Evolutionary conservation across 805 yeast genomes (phyloP).

Genomic region (Candida ipomoeae): DNA sequence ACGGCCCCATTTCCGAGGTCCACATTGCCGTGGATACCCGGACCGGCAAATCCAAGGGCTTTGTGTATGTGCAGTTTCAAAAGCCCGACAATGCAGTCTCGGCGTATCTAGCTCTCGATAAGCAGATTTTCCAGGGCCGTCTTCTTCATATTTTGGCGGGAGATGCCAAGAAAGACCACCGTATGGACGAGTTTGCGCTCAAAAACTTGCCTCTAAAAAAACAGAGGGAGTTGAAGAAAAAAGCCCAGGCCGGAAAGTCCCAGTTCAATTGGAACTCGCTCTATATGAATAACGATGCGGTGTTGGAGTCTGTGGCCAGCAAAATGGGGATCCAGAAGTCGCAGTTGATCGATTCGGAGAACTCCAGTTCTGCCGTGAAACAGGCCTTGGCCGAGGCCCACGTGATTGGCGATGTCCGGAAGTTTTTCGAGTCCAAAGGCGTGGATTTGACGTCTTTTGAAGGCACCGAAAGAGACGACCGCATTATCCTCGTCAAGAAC

Average conservation of each 20-base stretch:
- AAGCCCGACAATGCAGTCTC: conserved; percentile 65
- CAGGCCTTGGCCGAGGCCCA: conserved; percentile 98
- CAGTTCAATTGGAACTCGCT: conserved; percentile 95
- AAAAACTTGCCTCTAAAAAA: conserved; percentile 90
- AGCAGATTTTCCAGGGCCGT: conserved; percentile 91
- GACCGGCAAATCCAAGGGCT: conserved; percentile 88
- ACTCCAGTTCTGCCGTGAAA: conserved; percentile 83
- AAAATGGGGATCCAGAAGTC: conserved; percentile 80
- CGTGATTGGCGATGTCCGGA: conserved; percentile 85
- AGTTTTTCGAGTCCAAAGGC: conserved; percentile 79
- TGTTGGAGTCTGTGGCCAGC: conserved; percentile 81
- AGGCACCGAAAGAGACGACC: conserved; percentile 70
- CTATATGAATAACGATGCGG: conserved; percentile 87
- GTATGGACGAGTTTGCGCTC: conserved; percentile 84
- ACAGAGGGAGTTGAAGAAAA: conserved; percentile 78
- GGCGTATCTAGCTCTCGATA: conserved; percentile 75
- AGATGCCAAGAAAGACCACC: conserved; percentile 73
- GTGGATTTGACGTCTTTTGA: conserved; percentile 75
- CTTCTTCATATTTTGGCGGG: conserved; percentile 86
- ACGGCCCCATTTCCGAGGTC: conserved; percentile 78
- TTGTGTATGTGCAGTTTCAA: conserved; percentile 77
- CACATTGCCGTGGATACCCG: conserved; percentile 90
- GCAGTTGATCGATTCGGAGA: conserved; percentile 82
- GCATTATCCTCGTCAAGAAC: conserved; percentile 78
- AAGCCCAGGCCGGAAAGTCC: conserved; percentile 76